These are phyloP conservation scores for Polygonum maritimum DNA, from an alignment of 148 eudicot genomes.

Conservation along the genomic window DNA sequence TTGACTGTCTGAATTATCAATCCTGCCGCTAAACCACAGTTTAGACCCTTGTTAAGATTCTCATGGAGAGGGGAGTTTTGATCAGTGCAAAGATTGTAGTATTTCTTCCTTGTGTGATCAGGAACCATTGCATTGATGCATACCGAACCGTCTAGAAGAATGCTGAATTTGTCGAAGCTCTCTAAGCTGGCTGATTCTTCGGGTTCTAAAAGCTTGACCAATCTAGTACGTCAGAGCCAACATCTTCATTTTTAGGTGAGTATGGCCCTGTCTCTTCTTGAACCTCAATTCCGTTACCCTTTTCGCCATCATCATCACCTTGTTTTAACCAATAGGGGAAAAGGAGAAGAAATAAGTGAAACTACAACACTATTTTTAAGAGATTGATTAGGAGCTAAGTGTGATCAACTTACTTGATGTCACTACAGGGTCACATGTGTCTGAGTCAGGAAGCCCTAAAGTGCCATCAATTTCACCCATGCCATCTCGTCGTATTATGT, in stretches of 20 bases:
- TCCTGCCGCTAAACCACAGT: conserved; percentile 30
- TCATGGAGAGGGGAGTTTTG: conserved; percentile 35
- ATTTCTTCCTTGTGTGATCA: conserved; percentile 24
- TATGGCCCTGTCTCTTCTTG: not conserved
- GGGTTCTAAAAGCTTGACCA: conserved; percentile 9
- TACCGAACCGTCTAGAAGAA: conserved; percentile 22
- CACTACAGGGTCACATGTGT: conserved; percentile 6
- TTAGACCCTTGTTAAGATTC: conserved; percentile 23
- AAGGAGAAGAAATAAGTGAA: not conserved
- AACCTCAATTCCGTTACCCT: not conserved
- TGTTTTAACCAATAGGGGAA: not conserved
- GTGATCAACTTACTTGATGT: conserved; percentile 16
- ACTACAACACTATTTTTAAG: not conserved
- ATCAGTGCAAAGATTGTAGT: conserved; percentile 40
- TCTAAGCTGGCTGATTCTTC: not conserved
- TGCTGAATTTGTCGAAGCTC: conserved; percentile 25
- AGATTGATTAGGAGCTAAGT: not conserved
- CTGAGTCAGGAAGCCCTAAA: conserved; percentile 8
- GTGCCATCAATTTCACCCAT: conserved; percentile 27
- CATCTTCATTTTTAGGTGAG: not conserved
- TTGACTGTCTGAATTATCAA: conserved; percentile 5
- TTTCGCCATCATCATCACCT: not conserved
- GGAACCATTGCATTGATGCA: conserved; percentile 35
- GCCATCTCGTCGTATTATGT: conserved; percentile 38
- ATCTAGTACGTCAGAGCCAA: conserved; percentile 1